Percentiles rank a stretch among this genome's conserved stretches.
phyloP scores from a whole-genome alignment of 1,139 yeast species.

The Diutina siamensis region DNA sequence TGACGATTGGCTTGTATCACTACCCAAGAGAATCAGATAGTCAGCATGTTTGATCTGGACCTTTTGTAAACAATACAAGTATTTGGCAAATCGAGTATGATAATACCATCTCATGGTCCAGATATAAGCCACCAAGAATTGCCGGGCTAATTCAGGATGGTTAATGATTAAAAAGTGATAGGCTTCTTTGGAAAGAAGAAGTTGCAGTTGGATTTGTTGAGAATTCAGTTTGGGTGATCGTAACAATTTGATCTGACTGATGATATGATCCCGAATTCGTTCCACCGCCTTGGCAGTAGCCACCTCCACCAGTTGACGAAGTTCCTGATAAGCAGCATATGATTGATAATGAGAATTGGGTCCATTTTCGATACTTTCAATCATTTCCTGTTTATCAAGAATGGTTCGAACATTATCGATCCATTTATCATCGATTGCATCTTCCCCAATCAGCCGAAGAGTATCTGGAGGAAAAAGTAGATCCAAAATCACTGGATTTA shows the following conservation, averaged over 20 bases:
- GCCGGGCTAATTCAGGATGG: conserved; percentile 59
- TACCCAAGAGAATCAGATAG: conserved; percentile 40
- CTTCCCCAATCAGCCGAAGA: conserved; percentile 36
- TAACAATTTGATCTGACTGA: conserved; percentile 50
- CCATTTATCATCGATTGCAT: conserved; percentile 42
- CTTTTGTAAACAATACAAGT: conserved; percentile 63
- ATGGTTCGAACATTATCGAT: conserved; percentile 46
- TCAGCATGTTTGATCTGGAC: conserved; percentile 44
- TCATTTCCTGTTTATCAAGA: conserved; percentile 43
- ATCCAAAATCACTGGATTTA: conserved; percentile 66
- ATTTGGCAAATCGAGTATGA: conserved; percentile 64
- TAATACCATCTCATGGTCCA: conserved; percentile 94
- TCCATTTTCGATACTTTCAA: conserved; percentile 17
- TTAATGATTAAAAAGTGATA: conserved; percentile 44
- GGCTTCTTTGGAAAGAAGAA: conserved; percentile 50
- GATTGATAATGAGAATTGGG: conserved; percentile 18
- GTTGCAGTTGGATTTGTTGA: conserved; percentile 59
- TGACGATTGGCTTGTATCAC: conserved; percentile 5
- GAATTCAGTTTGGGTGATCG: conserved; percentile 37
- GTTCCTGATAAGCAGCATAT: conserved; percentile 24
- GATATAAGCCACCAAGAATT: conserved; percentile 67
- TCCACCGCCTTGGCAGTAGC: conserved; percentile 50
- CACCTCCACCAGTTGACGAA: conserved; percentile 27
- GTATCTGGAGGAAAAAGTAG: conserved; percentile 64
- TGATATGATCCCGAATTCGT: conserved; percentile 59